These are phyloP conservation scores for Stereocaulon alpinum DNA, from an alignment of 495 filamentous ascomycete species.

Conservation along the genomic window DNA sequence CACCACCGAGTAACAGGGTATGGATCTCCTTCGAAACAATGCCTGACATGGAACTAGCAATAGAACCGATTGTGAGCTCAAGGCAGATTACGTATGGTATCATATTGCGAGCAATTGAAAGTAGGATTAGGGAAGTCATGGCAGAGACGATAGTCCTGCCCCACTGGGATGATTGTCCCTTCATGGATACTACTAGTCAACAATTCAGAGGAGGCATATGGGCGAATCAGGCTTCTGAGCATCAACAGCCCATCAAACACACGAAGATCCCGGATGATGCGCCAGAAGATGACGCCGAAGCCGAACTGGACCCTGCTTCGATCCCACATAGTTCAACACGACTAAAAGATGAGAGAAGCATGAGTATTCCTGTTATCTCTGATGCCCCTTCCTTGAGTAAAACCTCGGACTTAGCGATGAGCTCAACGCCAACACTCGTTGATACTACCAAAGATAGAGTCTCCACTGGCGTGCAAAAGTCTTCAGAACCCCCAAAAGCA, in stretches of 20 bases:
- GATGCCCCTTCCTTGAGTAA: constrained; percentile 25
- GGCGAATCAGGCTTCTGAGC: constrained; percentile 42
- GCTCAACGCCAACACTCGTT: constrained; percentile 23
- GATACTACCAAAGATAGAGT: constrained; percentile 19
- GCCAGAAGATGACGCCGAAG: constrained; percentile 47
- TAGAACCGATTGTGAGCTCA: constrained; percentile 90
- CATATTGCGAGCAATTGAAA: constrained; percentile 88
- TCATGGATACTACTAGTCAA: constrained; percentile 67
- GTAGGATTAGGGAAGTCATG: constrained; percentile 82
- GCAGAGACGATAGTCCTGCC: constrained; percentile 88
- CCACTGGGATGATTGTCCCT: constrained; percentile 91
- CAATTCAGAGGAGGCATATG: constrained; percentile 85
- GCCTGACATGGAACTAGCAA: constrained; percentile 83
- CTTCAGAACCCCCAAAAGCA: constrained; percentile 38
- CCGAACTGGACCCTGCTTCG: constrained; percentile 37
- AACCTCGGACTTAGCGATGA: constrained; percentile 31
- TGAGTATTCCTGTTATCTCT: constrained; percentile 42
- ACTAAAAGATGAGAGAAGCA: constrained; percentile 48
- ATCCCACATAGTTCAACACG: constrained; percentile 19
- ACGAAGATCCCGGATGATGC: constrained; percentile 41
- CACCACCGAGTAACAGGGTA: constrained; percentile 85
- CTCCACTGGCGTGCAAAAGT: constrained; percentile 23
- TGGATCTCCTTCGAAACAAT: constrained; percentile 90
- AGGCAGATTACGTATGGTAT: constrained; percentile 90
- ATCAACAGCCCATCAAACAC: constrained; percentile 18